A percentile compares a stretch with the other conserved stretches of the same genome.
These are phyloP conservation scores for Populus hybrid DNA, from an alignment of 441 rosid species.

Conservation along the genomic window DNA sequence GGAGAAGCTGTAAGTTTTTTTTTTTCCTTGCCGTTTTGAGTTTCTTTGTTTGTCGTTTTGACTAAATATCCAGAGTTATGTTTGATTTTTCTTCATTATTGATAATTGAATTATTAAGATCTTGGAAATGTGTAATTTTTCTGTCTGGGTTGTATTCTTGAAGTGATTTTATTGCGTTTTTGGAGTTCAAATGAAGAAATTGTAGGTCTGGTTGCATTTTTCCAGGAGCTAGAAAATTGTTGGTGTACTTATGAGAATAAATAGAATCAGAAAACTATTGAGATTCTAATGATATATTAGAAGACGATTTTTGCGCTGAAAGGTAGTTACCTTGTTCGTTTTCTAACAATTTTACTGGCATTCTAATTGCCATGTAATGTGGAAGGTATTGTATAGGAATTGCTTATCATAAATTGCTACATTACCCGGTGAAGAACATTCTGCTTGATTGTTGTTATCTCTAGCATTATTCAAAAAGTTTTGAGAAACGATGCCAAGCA, in stretches of 20 bases:
- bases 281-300: not conserved
- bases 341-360: not conserved
- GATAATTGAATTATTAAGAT: not conserved
- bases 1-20: slow-evolving; percentile 74
- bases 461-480: not conserved
- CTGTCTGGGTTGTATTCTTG: not conserved
- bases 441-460: not conserved
- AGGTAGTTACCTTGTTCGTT: not conserved
- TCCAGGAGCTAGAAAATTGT: too few species aligned
- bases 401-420: not conserved
- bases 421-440: not conserved
- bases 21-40: not conserved
- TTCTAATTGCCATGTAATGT: not conserved
- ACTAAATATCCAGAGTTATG: not conserved
- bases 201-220: not conserved
- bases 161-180: not conserved
- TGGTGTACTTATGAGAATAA: not conserved
- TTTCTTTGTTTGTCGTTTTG: not conserved
- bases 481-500: not conserved
- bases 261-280: not conserved
- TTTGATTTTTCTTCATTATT: not conserved
- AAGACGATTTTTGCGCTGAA: not conserved
- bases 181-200: not conserved
- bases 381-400: not conserved
- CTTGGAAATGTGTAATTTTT: not conserved